These are phyloP conservation scores for Cercophora scortea DNA, from an alignment of 495 filamentous ascomycete species.

Conservation along the genomic window DNA sequence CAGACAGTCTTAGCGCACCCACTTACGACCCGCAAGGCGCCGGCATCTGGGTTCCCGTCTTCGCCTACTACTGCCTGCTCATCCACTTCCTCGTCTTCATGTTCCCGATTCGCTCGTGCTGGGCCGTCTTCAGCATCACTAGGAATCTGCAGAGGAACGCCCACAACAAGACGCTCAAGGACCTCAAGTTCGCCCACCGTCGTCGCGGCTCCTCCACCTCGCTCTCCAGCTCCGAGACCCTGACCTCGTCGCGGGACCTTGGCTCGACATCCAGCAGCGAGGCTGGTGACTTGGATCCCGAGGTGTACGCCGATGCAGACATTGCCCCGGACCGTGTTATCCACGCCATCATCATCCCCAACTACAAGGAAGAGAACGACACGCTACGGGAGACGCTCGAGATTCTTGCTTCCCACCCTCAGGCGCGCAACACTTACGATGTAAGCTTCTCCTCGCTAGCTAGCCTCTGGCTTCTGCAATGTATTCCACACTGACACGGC, in stretches of 20 bases:
- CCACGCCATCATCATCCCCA: conserved; percentile 60
- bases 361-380: conserved; percentile 62
- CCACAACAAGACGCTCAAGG: conserved; percentile 30
- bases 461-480: neutral
- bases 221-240: conserved; percentile 41
- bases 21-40: conserved; percentile 23
- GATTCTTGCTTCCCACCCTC: conserved; percentile 56
- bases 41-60: conserved; percentile 32
- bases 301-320: conserved; percentile 30
- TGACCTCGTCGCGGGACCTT: conserved; percentile 38
- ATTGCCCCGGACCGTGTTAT: conserved; percentile 36
- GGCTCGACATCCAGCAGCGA: conserved; percentile 41
- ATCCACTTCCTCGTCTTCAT: conserved; percentile 46
- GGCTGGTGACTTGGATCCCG: conserved; percentile 35
- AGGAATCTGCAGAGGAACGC: conserved; percentile 28
- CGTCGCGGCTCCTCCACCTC: conserved; percentile 43
- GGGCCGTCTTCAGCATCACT: conserved; percentile 42
- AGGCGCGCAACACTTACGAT: conserved; percentile 56
- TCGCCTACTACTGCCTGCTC: conserved; percentile 44
- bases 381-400: conserved; percentile 57
- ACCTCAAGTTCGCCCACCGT: conserved; percentile 35
- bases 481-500: conserved; percentile 6
- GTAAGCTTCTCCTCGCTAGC: conserved; percentile 36
- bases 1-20: conserved; percentile 34
- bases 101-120: conserved; percentile 47